Evolutionary conservation across 208 protist genomes (phyloP), one percentile per base, ranked within the genome.

Genomic region (Trypanosoma theileri): DNA sequence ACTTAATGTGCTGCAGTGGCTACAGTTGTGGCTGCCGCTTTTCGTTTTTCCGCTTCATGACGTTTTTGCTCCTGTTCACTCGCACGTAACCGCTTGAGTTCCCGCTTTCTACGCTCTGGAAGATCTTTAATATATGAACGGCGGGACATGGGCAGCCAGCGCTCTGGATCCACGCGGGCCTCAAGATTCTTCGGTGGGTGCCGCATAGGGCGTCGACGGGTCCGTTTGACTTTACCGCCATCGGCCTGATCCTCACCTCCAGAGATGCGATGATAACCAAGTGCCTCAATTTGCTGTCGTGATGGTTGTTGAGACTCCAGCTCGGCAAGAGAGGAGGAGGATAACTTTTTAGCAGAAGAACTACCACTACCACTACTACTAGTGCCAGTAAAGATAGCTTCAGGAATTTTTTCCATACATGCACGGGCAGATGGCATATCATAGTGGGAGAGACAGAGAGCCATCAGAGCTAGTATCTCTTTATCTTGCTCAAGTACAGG

Each of bases 91-190:
- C 90, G 90, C 65, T 82, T 85, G 57, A 95, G 76, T 71, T 95
- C 86, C 57, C 80, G 80, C 79, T 92, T 92, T 35, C 86, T 84
- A 4, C 86, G 79, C 68, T 82, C 81, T 19, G 90, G 90, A 28
- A 95, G 59, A 59, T 95, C 87, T 53, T 88, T 91, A 35, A 95
- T 85, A 73, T 90, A 93, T 3, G 90, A 92, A 26, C 90, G 90
- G 57, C 84, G 59, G 59, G 80, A 66, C 63, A 95, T 93, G 16
- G 90, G 90, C 40, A 95, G 79, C 90, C 90, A 95, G 0, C 90
- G 86, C 77, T 95, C 86, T 17, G 86, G 90, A 63, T 95, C 87
- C n/a, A 86, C 66, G 46, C 81, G 82, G 56, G 79, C 74, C 17
- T 90, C 85, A 68, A 76, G 82, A 63, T 81, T 88, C 70, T 84